A percentile compares a stretch with the other conserved stretches of the same genome.
Conservation (phyloP, 1,284 basidiomycete genomes). For the Takashimella tepidaria region DNA sequence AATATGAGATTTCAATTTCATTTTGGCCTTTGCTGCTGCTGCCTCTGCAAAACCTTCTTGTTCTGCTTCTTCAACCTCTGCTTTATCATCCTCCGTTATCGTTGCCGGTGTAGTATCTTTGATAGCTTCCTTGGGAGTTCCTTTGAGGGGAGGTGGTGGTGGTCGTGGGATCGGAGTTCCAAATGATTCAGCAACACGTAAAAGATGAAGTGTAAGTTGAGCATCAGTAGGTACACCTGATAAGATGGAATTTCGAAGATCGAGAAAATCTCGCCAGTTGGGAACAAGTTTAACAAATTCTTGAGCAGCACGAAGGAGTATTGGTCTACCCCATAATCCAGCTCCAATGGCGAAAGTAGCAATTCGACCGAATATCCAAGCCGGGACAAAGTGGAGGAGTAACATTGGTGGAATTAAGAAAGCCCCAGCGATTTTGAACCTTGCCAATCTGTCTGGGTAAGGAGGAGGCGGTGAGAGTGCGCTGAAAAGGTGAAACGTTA, state of each 20-base stretch:
- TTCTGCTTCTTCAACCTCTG: slow-evolving; percentile 31
- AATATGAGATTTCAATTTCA: slow-evolving; percentile 40
- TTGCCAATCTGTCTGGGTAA: slow-evolving; percentile 46
- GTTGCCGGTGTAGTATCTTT: slow-evolving; percentile 36
- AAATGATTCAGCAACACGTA: slow-evolving; percentile 52
- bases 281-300: slow-evolving; percentile 51
- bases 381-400: slow-evolving; percentile 48
- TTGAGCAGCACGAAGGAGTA: slow-evolving; percentile 47
- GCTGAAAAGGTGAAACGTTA: slow-evolving; percentile 28
- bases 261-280: slow-evolving; percentile 48
- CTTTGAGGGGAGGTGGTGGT: slow-evolving; percentile 39
- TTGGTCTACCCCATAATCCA: slow-evolving; percentile 54
- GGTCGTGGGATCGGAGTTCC: slow-evolving; percentile 43
- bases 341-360: slow-evolving; percentile 52
- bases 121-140: slow-evolving; percentile 44
- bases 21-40: slow-evolving; percentile 33
- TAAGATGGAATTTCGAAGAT: slow-evolving; percentile 49
- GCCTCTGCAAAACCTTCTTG: slow-evolving; percentile 32
- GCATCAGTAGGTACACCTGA: slow-evolving; percentile 57
- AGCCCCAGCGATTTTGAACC: slow-evolving; percentile 46
- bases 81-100: slow-evolving; percentile 30
- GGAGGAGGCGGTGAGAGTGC: slow-evolving; percentile 44
- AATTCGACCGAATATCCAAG: slow-evolving; percentile 49
- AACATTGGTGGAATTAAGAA: slow-evolving; percentile 46
- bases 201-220: slow-evolving; percentile 54